Base-by-base conservation (phyloP, 305 asterid genomes). In the Fraxinus sp. region DNA sequence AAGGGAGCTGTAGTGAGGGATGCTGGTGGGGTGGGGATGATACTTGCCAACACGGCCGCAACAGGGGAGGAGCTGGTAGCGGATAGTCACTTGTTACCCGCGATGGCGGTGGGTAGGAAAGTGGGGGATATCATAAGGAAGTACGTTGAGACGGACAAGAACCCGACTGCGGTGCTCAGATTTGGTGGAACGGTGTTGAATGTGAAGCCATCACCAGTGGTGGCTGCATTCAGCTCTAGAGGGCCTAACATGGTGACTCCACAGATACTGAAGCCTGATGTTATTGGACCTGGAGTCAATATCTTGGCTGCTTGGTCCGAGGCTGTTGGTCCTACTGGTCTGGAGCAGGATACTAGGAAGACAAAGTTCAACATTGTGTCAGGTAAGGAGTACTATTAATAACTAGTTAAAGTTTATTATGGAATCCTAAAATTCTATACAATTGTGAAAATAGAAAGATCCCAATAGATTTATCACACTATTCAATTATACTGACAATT, bases 141-240 rank as follows among this genome's bases (percentile, higher is more conserved):
- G 79, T 91, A 90, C 78, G 86, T 84, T 49, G 85, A 57, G 81
- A 81, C 81, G 1, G 84, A 76, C 0, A 80, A 57, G 83, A 88
- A 74, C 4, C 93, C 94, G 2, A 82, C 79, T 7, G 95, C 90
- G 14, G 85, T 81, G 44, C 33, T 93, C 82, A 73, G 87, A 66
- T 95, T 90, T 79, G 91, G 88, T 0, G 91, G 94, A 14, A 95
- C 98, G 78, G 88, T 89, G 84, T 79, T 91, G 88, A 89, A 89
- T n/a, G 94, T 93, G 76, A 91, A 92, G 79, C 97, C 98, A 52
- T 89, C 98, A 28, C 98, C 98, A 11, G 92, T 90, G 81, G 97
- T 91, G 74, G 97, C 94, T 26, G 89, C 93, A 30, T 93, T 93
- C 87, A 90, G 93, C 78, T 92, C 98, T 4, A 83, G 98, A 55